Percentiles rank a stretch among this genome's conserved stretches.
Conservation (phyloP, 1,284 basidiomycete genomes). For the Pseudozyma pruni region DNA sequence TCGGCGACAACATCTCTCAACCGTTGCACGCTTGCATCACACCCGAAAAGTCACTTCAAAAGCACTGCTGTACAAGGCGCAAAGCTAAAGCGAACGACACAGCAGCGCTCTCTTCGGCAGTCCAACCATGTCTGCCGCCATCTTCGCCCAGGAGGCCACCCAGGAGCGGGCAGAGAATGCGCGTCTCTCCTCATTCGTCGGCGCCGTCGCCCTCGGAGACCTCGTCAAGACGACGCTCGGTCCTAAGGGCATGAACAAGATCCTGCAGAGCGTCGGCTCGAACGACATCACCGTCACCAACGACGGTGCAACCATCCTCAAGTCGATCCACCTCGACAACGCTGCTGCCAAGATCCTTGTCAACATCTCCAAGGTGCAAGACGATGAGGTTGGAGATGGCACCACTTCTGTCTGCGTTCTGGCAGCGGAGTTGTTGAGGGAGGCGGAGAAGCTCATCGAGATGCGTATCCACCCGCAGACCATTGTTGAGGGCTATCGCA, state of each 20-base stretch:
- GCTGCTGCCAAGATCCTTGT: constrained; percentile 99
- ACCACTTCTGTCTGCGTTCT: constrained; percentile 95
- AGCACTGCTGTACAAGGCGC: neutral
- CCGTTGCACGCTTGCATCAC: too few relatives aligned
- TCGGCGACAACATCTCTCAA: neutral
- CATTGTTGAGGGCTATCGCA: constrained; percentile 97
- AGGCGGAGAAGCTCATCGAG: constrained; percentile 94
- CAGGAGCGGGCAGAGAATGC: constrained; percentile 98
- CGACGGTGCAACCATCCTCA: constrained; percentile 97
- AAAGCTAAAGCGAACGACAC: neutral
- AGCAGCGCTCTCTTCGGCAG: neutral
- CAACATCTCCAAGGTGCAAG: constrained; percentile 99
- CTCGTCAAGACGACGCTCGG: constrained; percentile 98
- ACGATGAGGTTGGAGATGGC: constrained; percentile 98
- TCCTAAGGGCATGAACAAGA: constrained; percentile 96
- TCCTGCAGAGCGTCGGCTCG: constrained; percentile 87
- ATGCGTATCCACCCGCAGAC: constrained; percentile 95
- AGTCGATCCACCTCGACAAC: constrained; percentile 96
- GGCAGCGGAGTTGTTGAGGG: constrained; percentile 88
- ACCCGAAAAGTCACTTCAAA: too few relatives aligned
- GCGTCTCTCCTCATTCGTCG: constrained; percentile 96
- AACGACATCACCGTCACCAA: constrained; percentile 97
- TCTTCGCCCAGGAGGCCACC: constrained; percentile 75
- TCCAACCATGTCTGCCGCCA: constrained; percentile 62
- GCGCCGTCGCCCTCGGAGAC: constrained; percentile 94